Evolutionary conservation across 1,284 basidiomycete species (phyloP), one percentile per base, ranked within the genome.

Genomic region (Wolfiporia cocos): DNA sequence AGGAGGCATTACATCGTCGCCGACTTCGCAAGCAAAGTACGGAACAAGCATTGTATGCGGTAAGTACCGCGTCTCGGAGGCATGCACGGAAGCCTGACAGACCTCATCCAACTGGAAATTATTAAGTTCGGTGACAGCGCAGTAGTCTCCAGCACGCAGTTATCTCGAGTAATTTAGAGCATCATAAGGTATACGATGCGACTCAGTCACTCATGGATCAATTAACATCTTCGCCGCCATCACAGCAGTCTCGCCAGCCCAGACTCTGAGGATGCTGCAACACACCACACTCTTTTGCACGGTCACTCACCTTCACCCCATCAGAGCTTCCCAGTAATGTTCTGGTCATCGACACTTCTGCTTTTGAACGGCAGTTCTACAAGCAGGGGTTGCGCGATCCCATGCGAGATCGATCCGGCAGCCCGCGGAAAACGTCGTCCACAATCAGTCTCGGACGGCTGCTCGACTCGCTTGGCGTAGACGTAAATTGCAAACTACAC

Each of bases 1-100:
- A 86, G 86, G 57, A 86, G 88, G 0, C 88, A 92, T 57, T 89
- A 81, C 52, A 77, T 92, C 44, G 73, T 88, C 26, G 69, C 75
- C 21, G 89, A 92, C 55, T 83, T 87, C 57, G 72, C 77, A n/a
- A 83, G 88, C 63, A 86, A 75, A 54, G 68, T 72, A 33, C 59
- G 71, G 39, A 85, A 86, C 59, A 83, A 73, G 57, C 63, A 74
- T 36, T 68, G 82, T 86, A 81, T 58, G 78, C 78, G 51, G 83
- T 86, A 68, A 57, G 79, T 42, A 44, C 42, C 41, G 42, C 39
- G n/a, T 39, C 44, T 39, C 15, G n/a, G n/a, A n/a, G n/a, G n/a
- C n/a, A n/a, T n/a, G n/a, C n/a, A n/a, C n/a, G n/a, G n/a, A n/a
- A n/a, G n/a, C n/a, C n/a, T n/a, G n/a, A n/a, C n/a, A n/a, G n/a